Conservation (phyloP, 2,329 filamentous ascomycete genomes). For the Coniochaeta sp. region DNA sequence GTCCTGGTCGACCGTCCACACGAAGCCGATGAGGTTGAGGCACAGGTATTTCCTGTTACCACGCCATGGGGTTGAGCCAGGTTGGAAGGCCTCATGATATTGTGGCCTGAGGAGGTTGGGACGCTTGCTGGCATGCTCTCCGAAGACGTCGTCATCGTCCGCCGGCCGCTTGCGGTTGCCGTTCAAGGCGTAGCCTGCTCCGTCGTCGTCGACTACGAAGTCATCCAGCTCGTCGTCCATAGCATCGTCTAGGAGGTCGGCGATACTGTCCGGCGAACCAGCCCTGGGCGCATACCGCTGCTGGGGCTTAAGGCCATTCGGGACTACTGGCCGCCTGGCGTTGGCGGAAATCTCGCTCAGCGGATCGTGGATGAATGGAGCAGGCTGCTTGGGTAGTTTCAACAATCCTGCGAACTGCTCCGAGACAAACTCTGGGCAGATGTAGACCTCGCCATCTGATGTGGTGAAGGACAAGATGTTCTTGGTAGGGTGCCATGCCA, state of each 20-base stretch:
- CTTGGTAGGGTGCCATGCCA: conserved; percentile 84
- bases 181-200: conserved; percentile 73
- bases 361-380: conserved; percentile 81
- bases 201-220: conserved; percentile 93
- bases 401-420: conserved; percentile 52
- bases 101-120: conserved; percentile 49
- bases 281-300: conserved; percentile 41
- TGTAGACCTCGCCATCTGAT: conserved; percentile 87
- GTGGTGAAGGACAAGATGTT: conserved; percentile 91
- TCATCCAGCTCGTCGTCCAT: conserved; percentile 52
- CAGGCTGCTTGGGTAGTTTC: conserved; percentile 58
- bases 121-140: conserved; percentile 40
- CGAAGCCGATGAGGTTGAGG: conserved; percentile 86
- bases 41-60: conserved; percentile 91
- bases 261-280: conserved; percentile 68
- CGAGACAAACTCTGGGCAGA: conserved; percentile 65
- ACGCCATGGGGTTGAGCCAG: conserved; percentile 91
- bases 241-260: conserved; percentile 65
- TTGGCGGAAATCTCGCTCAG: conserved; percentile 64
- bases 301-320: conserved; percentile 48
- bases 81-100: conserved; percentile 82
- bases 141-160: conserved; percentile 44
- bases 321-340: conserved; percentile 41
- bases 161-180: conserved; percentile 41
- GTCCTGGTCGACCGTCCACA: conserved; percentile 96